Evolutionary conservation across 2,329 filamentous ascomycete genomes (phyloP), one percentile per base, ranked within the genome.

Genomic region (Dothideomycetes sp.): DNA sequence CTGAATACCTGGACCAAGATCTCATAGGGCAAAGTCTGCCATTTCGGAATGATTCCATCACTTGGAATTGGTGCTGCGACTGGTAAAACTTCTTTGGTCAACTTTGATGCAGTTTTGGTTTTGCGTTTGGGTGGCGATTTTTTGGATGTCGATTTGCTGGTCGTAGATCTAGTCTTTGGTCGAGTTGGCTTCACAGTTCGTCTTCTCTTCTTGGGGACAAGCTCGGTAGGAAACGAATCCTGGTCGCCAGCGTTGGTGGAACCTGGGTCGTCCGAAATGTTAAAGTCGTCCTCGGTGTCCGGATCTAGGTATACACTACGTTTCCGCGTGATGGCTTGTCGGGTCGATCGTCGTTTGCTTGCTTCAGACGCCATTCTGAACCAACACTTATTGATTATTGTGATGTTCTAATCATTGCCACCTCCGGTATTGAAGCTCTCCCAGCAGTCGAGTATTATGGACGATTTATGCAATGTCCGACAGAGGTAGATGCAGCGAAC

Each of bases 241-340:
- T 24, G 20, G 15, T 27, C 42, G 10, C 33, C 27, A 10, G 25
- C 30, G 3, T 20, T 34, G 5, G 24, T 17, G 22, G 17, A 31
- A 7, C 16, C 30, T n/a, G 13, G n/a, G 17, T 34, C 32, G 19
- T 39, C 30, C 24, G 24, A 24, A 20, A 43, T 29, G 12, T 34
- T 52, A 34, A 55, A 53, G 30, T 60, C 57, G 39, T 59, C 57
- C 43, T 60, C 57, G 44, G 53, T 57, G 18, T 60, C 57, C n/a
- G 54, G 56, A 15, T 60, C 58, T 33, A 48, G 42, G 41, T 61
- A 61, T 33, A 51, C 47, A 19, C 52, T 56, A 33, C 56, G 53
- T 33, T 59, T 57, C 44, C 56, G 54, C 19, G 39, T 51, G 23
- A 51, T 53, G 10, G 53, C 52, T 46, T 60, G 57, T 16, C 58